These are phyloP conservation scores for Umbellularia californica DNA, from an alignment of 164 flowering plant species.

Conservation along the genomic window DNA sequence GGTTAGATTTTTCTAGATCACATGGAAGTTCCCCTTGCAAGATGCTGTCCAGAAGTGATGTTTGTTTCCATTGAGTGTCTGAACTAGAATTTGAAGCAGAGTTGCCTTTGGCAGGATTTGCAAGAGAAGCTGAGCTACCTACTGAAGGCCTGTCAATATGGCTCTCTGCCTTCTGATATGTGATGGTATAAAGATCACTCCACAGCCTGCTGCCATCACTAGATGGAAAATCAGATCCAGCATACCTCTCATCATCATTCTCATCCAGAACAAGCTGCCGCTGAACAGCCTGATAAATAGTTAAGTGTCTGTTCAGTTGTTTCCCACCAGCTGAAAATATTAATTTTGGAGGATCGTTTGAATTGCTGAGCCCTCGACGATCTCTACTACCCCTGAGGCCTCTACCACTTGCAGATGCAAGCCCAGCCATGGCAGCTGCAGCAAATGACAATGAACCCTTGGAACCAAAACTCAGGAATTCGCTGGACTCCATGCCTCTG, in stretches of 20 bases:
- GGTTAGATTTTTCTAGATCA: conserved; percentile 81
- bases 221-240: conserved; percentile 59
- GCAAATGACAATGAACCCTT: conserved; percentile 95
- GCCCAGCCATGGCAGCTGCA: conserved; percentile 98
- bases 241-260: conserved; percentile 74
- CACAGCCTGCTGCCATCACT: conserved; percentile 87
- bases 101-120: conserved; percentile 57
- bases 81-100: conserved; percentile 43
- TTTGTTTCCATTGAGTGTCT: conserved; percentile 40
- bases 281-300: conserved; percentile 93
- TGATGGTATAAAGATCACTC: conserved; percentile 85
- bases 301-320: conserved; percentile 79
- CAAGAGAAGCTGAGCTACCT: conserved; percentile 32
- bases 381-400: conserved; percentile 80
- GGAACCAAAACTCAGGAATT: conserved; percentile 61
- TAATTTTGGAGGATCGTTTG: conserved; percentile 74
- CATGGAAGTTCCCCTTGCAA: conserved; percentile 91
- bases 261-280: conserved; percentile 87
- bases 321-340: conserved; percentile 81
- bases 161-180: conserved; percentile 76
- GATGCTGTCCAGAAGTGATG: conserved; percentile 84
- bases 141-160: conserved; percentile 48
- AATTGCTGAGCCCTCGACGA: conserved; percentile 60
- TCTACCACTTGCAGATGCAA: conserved; percentile 73
- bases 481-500: conserved; percentile 56